These are phyloP conservation scores for Leishmania tropica DNA, from an alignment of 208 protist genomes.

Conservation along the genomic window DNA sequence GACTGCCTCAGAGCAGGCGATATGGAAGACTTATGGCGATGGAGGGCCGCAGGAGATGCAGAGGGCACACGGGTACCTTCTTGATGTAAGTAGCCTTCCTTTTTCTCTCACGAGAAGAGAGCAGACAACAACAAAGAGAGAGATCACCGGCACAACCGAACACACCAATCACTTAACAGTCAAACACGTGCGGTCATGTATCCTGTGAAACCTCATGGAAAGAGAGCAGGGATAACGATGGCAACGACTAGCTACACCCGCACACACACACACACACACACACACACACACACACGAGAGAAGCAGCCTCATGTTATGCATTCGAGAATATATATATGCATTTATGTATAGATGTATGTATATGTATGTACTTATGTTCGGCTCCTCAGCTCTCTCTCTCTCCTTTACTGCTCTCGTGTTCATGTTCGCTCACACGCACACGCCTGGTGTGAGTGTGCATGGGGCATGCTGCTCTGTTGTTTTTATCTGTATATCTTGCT, in stretches of 20 bases:
- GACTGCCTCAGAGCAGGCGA: neutral
- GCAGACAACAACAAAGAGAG: neutral
- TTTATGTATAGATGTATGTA: neutral
- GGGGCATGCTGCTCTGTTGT: neutral
- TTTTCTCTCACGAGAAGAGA: neutral
- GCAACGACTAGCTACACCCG: neutral
- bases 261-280: neutral
- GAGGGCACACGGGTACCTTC: neutral
- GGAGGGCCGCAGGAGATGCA: neutral
- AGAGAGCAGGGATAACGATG: neutral
- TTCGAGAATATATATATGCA: neutral
- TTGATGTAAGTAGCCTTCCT: constrained; percentile 6
- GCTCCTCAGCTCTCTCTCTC: neutral
- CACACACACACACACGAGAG: neutral
- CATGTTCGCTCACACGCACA: neutral
- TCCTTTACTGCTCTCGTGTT: neutral
- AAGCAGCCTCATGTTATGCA: neutral
- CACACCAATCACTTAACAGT: neutral
- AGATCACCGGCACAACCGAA: neutral
- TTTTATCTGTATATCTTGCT: neutral
- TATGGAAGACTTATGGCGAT: neutral
- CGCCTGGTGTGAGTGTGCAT: too few relatives aligned
- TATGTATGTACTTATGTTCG: neutral
- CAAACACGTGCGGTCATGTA: neutral
- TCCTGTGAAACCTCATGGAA: neutral